Evolutionary conservation across 257 asterid species (phyloP).

Genomic region (Solanum lycopersicoides): DNA sequence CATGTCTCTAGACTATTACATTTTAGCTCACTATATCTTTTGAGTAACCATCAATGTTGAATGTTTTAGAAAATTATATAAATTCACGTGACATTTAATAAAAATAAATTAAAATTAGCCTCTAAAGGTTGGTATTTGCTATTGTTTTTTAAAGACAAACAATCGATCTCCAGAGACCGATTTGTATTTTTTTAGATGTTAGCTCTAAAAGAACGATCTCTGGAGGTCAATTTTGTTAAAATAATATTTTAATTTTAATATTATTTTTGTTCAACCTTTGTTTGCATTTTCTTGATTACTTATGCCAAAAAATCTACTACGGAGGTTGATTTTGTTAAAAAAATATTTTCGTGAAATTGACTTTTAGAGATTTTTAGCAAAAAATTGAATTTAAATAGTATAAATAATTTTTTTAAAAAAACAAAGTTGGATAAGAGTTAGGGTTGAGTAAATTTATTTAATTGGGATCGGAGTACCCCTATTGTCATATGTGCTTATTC

Average conservation of each 20-base stretch:
- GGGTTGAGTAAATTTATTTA: background rate
- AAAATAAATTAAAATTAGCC: too few relatives aligned
- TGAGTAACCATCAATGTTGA: too few relatives aligned
- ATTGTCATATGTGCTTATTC: too few relatives aligned
- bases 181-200: background rate
- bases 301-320: background rate
- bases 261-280: too few relatives aligned
- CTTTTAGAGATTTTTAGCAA: background rate
- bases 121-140: background rate
- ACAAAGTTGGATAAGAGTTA: background rate
- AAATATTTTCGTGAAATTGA: background rate
- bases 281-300: background rate
- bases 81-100: background rate
- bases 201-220: background rate
- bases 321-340: background rate
- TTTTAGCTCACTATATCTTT: background rate
- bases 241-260: too few relatives aligned
- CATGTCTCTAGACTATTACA: background rate
- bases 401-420: too few relatives aligned
- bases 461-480: background rate
- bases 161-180: background rate
- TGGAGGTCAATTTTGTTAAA: background rate
- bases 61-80: too few relatives aligned
- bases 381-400: too few relatives aligned
- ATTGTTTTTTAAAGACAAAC: too few relatives aligned